phyloP scores from a whole-genome alignment of 441 rosid genomes.

The Brassica balearica region DNA sequence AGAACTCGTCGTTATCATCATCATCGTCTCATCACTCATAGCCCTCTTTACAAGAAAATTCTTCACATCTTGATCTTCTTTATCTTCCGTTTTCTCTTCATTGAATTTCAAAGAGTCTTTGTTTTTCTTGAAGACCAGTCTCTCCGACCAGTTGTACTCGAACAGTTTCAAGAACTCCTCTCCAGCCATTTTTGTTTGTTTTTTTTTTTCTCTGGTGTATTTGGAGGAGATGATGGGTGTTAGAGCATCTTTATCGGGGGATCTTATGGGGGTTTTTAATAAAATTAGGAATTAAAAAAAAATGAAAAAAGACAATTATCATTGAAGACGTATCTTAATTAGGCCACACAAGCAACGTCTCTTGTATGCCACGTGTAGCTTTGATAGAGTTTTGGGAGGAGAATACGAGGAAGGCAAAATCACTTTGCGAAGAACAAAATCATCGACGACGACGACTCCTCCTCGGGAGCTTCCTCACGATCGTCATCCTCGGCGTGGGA shows the following conservation, averaged over 20 bases:
- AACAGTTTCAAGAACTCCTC: conserved; percentile 54
- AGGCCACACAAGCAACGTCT: no score
- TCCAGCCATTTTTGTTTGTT: conserved; percentile 37
- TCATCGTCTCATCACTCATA: conserved; percentile 53
- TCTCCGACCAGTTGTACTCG: conserved; percentile 56
- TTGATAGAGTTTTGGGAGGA: no score
- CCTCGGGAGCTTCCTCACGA: no score
- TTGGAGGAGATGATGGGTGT: not conserved
- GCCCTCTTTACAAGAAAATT: conserved; percentile 46
- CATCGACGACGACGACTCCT: no score
- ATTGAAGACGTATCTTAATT: no score
- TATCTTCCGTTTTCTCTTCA: not conserved
- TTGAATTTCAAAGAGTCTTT: conserved; percentile 24
- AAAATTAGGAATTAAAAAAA: no score
- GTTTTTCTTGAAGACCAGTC: conserved; percentile 39
- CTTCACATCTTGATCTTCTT: conserved; percentile 29
- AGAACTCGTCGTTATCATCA: conserved; percentile 39
- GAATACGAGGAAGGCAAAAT: no score
- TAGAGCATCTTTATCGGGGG: not conserved
- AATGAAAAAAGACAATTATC: no score
- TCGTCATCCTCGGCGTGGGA: no score
- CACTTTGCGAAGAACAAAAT: no score
- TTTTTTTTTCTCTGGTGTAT: not conserved
- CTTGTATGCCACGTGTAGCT: no score
- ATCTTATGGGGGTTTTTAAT: no score